Base-by-base conservation (phyloP, 1,284 basidiomycete genomes). In the Ustilago shanxiensis region DNA sequence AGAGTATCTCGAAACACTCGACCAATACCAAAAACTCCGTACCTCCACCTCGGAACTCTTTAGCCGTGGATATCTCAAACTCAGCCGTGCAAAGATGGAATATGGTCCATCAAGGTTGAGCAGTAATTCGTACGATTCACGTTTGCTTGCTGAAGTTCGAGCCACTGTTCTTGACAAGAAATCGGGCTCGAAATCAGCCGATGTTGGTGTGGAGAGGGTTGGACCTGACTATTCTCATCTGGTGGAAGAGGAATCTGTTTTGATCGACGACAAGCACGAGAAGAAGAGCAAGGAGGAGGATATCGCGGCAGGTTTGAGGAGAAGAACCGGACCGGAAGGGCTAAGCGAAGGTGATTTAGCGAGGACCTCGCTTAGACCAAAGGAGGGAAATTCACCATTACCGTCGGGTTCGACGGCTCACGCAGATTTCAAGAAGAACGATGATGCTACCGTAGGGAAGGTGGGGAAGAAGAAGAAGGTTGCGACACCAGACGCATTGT, bases 1-100 rank as follows among this genome's bases (percentile, higher is more conserved):
- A 1, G 51, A 66, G 10, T 82, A 82, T 39, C 75, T 82, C 20
- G 76, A 66, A 8, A 67, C 66, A 18, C 61, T 82, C 1, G 79
- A 82, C 18, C 66, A 47, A 28, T 82, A 82, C 47, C 58, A 77
- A 41, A 45, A 51, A 18, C 60, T 61, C 0, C 66, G 71, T 0
- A 28, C 18, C 2, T 47, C 53, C 11, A 44, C 49, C 2, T 29
- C 56, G 11, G 37, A 62, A 4, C 18, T 50, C 2, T 62, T 80
- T 29, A 47, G 62, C 28, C 59, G 57, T 5, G 79, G 73, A 18
- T 82, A 61, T 22, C 47, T 66, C 6, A 70, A 79, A 41, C 73
- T 82, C 16, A 63, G 76, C 35, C 65, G 69, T 13, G 76, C 80
- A 45, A 80, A 80, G 68, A 73, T 82, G 59, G 69, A 71, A 53